Evolutionary conservation across 2,329 filamentous ascomycete species (phyloP).

Genomic region (Colletotrichum karsti): DNA sequence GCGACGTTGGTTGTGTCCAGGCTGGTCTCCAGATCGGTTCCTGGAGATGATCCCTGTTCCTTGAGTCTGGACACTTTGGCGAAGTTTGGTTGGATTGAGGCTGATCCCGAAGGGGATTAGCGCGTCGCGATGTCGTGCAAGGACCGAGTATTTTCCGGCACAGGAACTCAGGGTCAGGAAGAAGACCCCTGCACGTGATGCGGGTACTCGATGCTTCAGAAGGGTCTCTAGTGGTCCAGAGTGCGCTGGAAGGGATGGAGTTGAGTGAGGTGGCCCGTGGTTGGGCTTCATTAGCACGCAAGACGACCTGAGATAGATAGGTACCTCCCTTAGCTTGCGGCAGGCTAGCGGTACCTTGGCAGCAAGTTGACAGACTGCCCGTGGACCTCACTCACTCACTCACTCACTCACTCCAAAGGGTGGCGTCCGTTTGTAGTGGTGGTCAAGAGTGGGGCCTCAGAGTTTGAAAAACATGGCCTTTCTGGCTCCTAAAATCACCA

Average conservation of each 20-base stretch:
- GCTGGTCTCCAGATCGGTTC: constrained; percentile 29
- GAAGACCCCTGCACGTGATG: constrained; percentile 26
- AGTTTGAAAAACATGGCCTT: constrained; percentile 31
- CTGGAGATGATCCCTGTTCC: constrained; percentile 27
- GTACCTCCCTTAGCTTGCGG: not conserved
- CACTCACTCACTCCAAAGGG: constrained; percentile 1
- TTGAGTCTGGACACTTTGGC: constrained; percentile 31
- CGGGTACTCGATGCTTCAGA: constrained; percentile 18
- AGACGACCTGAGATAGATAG: not conserved
- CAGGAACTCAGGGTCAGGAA: not conserved
- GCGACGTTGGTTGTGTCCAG: constrained; percentile 28
- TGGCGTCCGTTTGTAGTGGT: constrained; percentile 27
- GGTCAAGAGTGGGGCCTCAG: constrained; percentile 28
- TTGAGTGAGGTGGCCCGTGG: constrained; percentile 13
- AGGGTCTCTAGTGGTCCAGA: constrained; percentile 11
- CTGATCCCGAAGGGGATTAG: constrained; percentile 26
- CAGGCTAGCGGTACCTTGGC: constrained; percentile 2
- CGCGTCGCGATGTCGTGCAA: not conserved
- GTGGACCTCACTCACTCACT: no score
- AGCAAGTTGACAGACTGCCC: not conserved
- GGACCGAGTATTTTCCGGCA: constrained; percentile 27
- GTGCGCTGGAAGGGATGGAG: constrained; percentile 16
- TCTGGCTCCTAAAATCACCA: constrained; percentile 35
- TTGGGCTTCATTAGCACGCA: constrained; percentile 2
- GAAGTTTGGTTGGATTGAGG: constrained; percentile 29